Base-by-base conservation (phyloP, 164 flowering plant species). In the Nymphaea thermarum region DNA sequence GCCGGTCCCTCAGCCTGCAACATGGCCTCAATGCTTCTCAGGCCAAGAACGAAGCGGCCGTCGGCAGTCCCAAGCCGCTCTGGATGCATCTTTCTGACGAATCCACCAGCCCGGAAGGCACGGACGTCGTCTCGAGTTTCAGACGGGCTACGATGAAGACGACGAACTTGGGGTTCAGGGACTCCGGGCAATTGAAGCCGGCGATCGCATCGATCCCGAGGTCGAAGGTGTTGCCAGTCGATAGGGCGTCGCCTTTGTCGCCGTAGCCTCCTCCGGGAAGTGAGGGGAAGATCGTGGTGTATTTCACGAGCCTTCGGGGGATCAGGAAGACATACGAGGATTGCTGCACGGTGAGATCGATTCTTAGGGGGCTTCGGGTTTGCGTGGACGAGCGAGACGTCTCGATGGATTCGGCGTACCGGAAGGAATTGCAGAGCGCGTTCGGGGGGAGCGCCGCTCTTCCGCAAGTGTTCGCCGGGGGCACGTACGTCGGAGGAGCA, bases 31-130 rank as follows among this genome's bases (percentile, higher is more conserved):
- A 62, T 2, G 42, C 36, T 62, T 62, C 12, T 8, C n/a, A 41
- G 11, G 41, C 64, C 64, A 3, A 3, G 10, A 41, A 17, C 64
- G n/a, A 62, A 17, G 64, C 64, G 42, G 64, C 36, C 42, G 4
- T 8, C 17, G 11, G 11, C 64, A 17, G 42, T 12, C 16, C 82
- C 47, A 90, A 82, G 71, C 95, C 97, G 3, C 76, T 89, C 62
- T 89, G 98, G 98, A 76, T 86, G 77, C 92, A 86, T 69, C 81
- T 89, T 66, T 84, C 96, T 2, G 96, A 89, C 76, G 98, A 89
- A 66, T 77, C 87, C 4, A 62, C 87, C 47, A 77, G 87, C 3
- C 74, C 90, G 0, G 87, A 87, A 63, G 93, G 86, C 70, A 78
- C 95, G 0, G 82, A 79, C 73, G 87, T 89, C 66, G 83, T 65